phyloP scores from a whole-genome alignment of 2,329 filamentous ascomycete species.

The Penicillium sp. region DNA sequence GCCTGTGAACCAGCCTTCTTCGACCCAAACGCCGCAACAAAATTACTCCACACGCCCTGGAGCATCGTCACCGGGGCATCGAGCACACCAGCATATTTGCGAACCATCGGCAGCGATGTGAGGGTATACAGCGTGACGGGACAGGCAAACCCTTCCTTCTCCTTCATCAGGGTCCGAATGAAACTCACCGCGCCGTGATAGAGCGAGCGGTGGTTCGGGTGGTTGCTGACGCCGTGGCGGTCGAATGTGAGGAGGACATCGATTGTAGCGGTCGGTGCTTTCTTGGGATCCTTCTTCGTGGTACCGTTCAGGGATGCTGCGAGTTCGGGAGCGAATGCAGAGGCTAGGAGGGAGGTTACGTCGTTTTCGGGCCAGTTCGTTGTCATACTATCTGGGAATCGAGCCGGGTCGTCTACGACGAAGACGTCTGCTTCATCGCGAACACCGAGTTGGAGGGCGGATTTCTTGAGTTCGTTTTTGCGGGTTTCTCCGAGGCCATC shows the following conservation, averaged over 20 bases:
- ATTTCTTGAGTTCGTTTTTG: slow-evolving; percentile 81
- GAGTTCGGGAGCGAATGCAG: slow-evolving; percentile 73
- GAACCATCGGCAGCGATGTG: slow-evolving; percentile 68
- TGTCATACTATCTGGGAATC: slow-evolving; percentile 88
- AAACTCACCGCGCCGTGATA: slow-evolving; percentile 81
- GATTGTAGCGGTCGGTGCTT: slow-evolving; percentile 61
- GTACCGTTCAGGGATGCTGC: slow-evolving; percentile 37
- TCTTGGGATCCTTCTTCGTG: slow-evolving; percentile 36
- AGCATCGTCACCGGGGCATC: slow-evolving; percentile 75
- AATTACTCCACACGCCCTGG: slow-evolving; percentile 52
- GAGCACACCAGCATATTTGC: slow-evolving; percentile 81
- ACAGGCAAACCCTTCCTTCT: slow-evolving; percentile 65
- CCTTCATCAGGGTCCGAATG: slow-evolving; percentile 66
- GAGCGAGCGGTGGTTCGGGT: slow-evolving; percentile 92
- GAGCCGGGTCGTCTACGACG: slow-evolving; percentile 76
- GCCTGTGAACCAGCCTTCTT: slow-evolving; percentile 22
- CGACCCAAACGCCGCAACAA: slow-evolving; percentile 18
- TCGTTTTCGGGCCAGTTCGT: slow-evolving; percentile 72
- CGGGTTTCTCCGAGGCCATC: slow-evolving; percentile 84
- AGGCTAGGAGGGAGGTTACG: slow-evolving; percentile 71
- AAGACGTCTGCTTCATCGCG: slow-evolving; percentile 77
- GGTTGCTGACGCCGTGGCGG: slow-evolving; percentile 75
- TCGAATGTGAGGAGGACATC: slow-evolving; percentile 93
- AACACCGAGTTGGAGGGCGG: slow-evolving; percentile 76
- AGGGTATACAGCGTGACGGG: slow-evolving; percentile 88